Evolutionary conservation across 345 rosid species (phyloP), one percentile per base, ranked within the genome.

Genomic region (Zanthoxylum bungeanum): DNA sequence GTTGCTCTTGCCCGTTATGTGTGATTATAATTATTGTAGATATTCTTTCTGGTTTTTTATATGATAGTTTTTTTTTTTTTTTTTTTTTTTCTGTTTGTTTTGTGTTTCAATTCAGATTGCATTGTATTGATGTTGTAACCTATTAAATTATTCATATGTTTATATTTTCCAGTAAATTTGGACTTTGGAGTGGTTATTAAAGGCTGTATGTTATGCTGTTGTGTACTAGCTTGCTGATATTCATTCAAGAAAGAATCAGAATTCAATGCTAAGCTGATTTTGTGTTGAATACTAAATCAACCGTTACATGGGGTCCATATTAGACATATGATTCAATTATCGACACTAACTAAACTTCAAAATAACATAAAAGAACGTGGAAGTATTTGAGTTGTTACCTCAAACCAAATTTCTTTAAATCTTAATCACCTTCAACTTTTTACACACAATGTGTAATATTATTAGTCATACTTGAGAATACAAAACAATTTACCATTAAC

Each of bases 1-100:
- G 84, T 93, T 49, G 81, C 87, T 21, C 88, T 93, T 66, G 88
- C 89, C 21, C 96, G 88, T 59, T 86, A 83, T 62, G 84, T 78
- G n/a, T 85, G 73, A 87, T 60, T 42, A 3, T 30, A 1, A 7
- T 21, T 30, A 0, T 7, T 30, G 4, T 7, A 5, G 7, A 17
- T 19, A 60, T 19, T 19, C 28, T 59, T 58, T 65, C 7, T 9
- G 33, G 24, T 36, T 67, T 14, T 19, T 22, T 22, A 60, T 27
- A 28, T 40, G 24, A 27, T n/a, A n/a, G n/a, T n/a, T n/a, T 49
- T 19, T 12, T 28, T 28, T 50, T 33, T 42, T 42, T 64, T 4
- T 60, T 22, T 60, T 42, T 14, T 5, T 7, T 30, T 16, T 30
- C 1, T 9, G n/a, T 7, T 12, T 16, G 0, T 27, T 57, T 27